Base-by-base conservation (phyloP, 306 rosid genomes). In the Coriaria nepalensis region DNA sequence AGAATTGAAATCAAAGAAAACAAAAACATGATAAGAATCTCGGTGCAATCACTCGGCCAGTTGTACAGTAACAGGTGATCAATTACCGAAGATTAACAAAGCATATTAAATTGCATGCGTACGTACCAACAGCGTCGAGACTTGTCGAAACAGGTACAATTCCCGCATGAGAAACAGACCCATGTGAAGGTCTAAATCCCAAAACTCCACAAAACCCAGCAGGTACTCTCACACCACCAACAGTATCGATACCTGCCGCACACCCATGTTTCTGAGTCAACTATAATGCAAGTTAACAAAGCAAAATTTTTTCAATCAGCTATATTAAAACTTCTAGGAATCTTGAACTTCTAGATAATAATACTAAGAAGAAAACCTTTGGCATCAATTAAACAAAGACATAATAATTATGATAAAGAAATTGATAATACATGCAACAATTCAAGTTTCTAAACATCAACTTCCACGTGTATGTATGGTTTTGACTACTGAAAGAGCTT, bases 151-250 rank as follows among this genome's bases (percentile, higher is more conserved):
- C 61, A 62, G 93, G 87, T 65, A 75, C 51, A 45, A 69, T 52
- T 68, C 94, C 98, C 63, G 10, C 15, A 45, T 75, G 85, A 68
- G 98, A 75, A 69, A 92, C 81, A 61, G 87, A 81, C 47, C 96
- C 96, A 64, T 75, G 70, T 6, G 98, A 92, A 53, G 96, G 96
- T 38, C 96, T 86, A 81, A 92, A 92, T 51, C 96, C 98, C 37
- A 92, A 47, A 61, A 92, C 49, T 42, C 86, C 96, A 73, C 98
- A 92, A 73, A 65, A 92, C 48, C 73, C 88, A 52, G 98, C 98
- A 59, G 96, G 98, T 54, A 92, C 61, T 74, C 98, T 82, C 63
- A 92, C 81, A 32, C 93, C 96, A 37, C 98, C 98, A 68, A 65
- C 73, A 66, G 96, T 82, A 75, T 92, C 98, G 50, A 85, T 56